A percentile compares a stretch with the other conserved stretches of the same genome.
Conservation (phyloP, 169 alveolate species). For the Eimeria necatrix region DNA sequence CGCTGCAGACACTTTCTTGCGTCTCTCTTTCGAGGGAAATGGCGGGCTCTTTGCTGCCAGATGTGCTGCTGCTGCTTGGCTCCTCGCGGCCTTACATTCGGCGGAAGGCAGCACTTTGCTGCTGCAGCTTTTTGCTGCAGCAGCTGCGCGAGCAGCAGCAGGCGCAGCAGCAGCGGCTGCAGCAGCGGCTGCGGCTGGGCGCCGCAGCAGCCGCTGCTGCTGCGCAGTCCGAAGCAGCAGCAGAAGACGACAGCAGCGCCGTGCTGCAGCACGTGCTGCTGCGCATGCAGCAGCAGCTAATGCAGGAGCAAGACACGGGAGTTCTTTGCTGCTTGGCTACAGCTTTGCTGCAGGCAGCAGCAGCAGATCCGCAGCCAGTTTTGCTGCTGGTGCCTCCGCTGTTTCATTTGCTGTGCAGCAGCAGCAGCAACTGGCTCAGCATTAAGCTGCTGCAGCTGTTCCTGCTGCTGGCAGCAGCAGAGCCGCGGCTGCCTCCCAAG, state of each 20-base stretch:
- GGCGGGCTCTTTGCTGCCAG: constrained; percentile 56
- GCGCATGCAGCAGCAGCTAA: constrained; percentile 75
- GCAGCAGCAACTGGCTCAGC: constrained; percentile 85
- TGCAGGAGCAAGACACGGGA: constrained; percentile 80
- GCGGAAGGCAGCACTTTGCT: constrained; percentile 83
- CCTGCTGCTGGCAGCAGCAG: constrained; percentile 75
- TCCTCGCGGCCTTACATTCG: constrained; percentile 67
- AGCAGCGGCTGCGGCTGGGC: constrained; percentile 49
- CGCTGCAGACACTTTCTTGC: constrained; percentile 59
- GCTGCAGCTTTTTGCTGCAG: constrained; percentile 72
- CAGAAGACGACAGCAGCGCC: neutral
- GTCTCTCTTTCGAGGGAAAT: constrained; percentile 64
- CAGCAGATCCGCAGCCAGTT: constrained; percentile 80
- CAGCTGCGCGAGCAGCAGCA: constrained; percentile 16
- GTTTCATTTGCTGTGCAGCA: constrained; percentile 81
- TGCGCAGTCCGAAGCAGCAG: neutral
- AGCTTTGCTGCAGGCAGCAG: constrained; percentile 81
- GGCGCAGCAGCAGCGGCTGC: neutral
- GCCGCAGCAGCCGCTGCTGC: constrained; percentile 18
- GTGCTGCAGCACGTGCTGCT: constrained; percentile 43
- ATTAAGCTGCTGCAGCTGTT: constrained; percentile 82
- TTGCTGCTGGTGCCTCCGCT: constrained; percentile 84
- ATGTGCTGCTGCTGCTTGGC: constrained; percentile 66
- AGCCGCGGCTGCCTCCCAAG: constrained; percentile 84
- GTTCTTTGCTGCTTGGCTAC: constrained; percentile 83